Percentiles rank a stretch among this genome's conserved stretches.
Evolutionary conservation across 345 rosid genomes (phyloP).

Genomic region (Citrus sinensis): DVS_A1.0 CM039163.1:7249501-7250000

Average conservation of each 20-base stretch:
- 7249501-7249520: constrained; percentile 10
- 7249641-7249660: no score
- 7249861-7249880: constrained; percentile 22
- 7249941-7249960: neutral
- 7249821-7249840: constrained; percentile 27
- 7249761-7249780: constrained; percentile 8
- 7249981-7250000: neutral
- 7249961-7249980: no score
- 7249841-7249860: neutral
- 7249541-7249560: constrained; percentile 14
- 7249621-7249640: constrained; percentile 10
- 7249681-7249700: no score
- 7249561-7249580: constrained; percentile 1
- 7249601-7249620: neutral
- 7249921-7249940: neutral
- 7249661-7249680: no score
- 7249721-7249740: neutral
- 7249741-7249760: neutral
- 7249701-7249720: neutral
- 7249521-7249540: constrained; percentile 24
- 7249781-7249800: constrained; percentile 3
- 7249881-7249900: neutral
- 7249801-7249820: neutral
- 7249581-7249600: neutral
- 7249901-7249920: neutral